Base-by-base conservation (phyloP, 345 rosid genomes). In the Microcos paniculata region DNA sequence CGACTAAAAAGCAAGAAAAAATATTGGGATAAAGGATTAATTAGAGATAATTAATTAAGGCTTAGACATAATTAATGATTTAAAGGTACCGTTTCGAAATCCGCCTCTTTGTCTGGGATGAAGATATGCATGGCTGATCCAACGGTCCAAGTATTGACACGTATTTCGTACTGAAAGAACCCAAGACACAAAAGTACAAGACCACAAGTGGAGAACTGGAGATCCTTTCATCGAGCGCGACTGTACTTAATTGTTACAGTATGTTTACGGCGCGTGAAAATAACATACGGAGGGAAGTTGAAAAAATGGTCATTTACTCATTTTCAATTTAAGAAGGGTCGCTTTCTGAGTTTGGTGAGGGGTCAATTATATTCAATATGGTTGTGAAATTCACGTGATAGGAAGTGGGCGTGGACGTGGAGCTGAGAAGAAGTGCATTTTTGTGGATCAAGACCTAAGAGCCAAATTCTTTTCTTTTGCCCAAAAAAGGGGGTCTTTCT, bases 81-180 rank as follows among this genome's bases (percentile, higher is more conserved):
- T n/a, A 48, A 35, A 66, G 53, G 70, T 43, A 66, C 31, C 24
- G 40, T 33, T 33, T 19, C 21, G 21, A 40, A 19, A 66, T 42
- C 70, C 70, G 26, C 70, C 58, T 73, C 57, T 61, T 72, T 72
- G 65, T 73, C 57, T 38, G 26, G 64, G 33, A 38, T 71, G 30
- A 28, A 26, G 42, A 28, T 69, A 49, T 0, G 5, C 24, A 14
- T 18, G 15, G 21, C 14, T 14, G 35, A 55, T 43, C 35, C 30
- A 72, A 57, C 52, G 52, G 53, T 24, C 8, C 2, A 10, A 0
- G 2, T 40, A 1, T 23, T 18, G 8, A 57, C 53, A 72, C 38
- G 10, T 23, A 4, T 5, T 11, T 26, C n/a, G 6, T 33, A 19
- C 11, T 18, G 3, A 28, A 46, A 4, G 21, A 18, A 33, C 11